These are phyloP conservation scores for Penicillium odoratum DNA, from an alignment of 495 filamentous ascomycete genomes.

Conservation along the genomic window DNA sequence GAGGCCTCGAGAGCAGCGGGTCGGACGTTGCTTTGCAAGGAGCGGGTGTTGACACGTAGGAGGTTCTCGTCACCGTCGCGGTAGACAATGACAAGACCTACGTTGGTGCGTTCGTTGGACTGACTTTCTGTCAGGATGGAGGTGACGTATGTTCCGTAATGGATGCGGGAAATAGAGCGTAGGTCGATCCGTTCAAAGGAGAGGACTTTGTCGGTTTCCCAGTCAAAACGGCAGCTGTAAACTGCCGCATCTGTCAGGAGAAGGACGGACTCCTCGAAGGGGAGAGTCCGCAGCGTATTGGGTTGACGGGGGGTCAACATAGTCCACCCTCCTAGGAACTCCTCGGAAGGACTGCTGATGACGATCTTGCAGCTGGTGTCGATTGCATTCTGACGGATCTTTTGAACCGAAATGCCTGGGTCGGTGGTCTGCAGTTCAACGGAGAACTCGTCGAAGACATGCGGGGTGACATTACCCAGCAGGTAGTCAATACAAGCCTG, in stretches of 20 bases:
- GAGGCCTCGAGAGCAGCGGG: constrained; percentile 31
- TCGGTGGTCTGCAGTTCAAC: constrained; percentile 83
- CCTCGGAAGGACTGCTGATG: constrained; percentile 77
- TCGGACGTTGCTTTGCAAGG: constrained; percentile 59
- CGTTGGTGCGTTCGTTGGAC: constrained; percentile 72
- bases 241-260: constrained; percentile 81
- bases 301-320: constrained; percentile 67
- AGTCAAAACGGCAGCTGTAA: constrained; percentile 89
- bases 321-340: constrained; percentile 83
- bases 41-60: constrained; percentile 79
- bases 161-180: constrained; percentile 65
- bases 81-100: constrained; percentile 80
- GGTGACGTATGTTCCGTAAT: constrained; percentile 84
- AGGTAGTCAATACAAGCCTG: constrained; percentile 93
- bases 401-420: constrained; percentile 79
- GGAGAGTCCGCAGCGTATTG: constrained; percentile 61
- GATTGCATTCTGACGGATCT: constrained; percentile 83
- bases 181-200: constrained; percentile 87
- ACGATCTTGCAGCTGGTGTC: constrained; percentile 82
- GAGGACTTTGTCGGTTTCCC: constrained; percentile 86
- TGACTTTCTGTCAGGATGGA: constrained; percentile 74
- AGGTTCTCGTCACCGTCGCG: constrained; percentile 63
- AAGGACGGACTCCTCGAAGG: constrained; percentile 82
- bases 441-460: constrained; percentile 90
- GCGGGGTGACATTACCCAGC: constrained; percentile 79